These are phyloP conservation scores for Leccinum barrowsii DNA, from an alignment of 768 basidiomycete genomes.

Conservation along the genomic window DNA sequence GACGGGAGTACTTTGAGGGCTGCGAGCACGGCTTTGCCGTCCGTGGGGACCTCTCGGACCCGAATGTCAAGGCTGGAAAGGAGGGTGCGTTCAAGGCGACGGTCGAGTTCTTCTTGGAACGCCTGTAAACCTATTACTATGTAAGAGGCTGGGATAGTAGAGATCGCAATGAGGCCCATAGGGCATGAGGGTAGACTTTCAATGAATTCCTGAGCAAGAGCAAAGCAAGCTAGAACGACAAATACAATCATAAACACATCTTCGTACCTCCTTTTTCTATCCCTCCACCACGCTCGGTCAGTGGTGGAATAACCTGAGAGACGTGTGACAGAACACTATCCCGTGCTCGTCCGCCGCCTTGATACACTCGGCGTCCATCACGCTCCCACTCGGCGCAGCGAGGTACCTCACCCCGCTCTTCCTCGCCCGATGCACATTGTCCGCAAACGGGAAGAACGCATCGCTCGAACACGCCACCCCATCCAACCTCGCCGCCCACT, in stretches of 20 bases:
- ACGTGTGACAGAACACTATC: constrained; percentile 90
- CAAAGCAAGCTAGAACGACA: background rate
- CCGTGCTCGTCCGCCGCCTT: constrained; percentile 92
- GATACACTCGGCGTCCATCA: constrained; percentile 97
- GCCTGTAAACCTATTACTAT: constrained; percentile 14
- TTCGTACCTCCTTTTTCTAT: no score
- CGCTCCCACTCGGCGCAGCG: constrained; percentile 88
- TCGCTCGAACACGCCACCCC: constrained; percentile 93
- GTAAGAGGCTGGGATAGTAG: background rate
- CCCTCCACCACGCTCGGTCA: constrained; percentile 29
- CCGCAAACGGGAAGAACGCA: constrained; percentile 99
- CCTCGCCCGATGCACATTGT: constrained; percentile 91
- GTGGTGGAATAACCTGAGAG: constrained; percentile 87
- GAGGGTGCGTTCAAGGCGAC: constrained; percentile 50
- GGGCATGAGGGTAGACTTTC: background rate
- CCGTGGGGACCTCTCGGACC: constrained; percentile 44
- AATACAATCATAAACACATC: background rate
- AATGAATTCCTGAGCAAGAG: background rate
- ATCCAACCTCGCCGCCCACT: constrained; percentile 71
- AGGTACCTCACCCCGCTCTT: constrained; percentile 92
- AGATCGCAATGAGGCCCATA: background rate
- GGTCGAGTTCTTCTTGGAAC: constrained; percentile 50
- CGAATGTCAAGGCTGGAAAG: constrained; percentile 56
- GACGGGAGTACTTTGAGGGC: constrained; percentile 28
- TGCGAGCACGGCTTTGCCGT: constrained; percentile 57